Evolutionary conservation across 164 flowering plant species (phyloP).

Genomic region (Vitis riparia): DNA sequence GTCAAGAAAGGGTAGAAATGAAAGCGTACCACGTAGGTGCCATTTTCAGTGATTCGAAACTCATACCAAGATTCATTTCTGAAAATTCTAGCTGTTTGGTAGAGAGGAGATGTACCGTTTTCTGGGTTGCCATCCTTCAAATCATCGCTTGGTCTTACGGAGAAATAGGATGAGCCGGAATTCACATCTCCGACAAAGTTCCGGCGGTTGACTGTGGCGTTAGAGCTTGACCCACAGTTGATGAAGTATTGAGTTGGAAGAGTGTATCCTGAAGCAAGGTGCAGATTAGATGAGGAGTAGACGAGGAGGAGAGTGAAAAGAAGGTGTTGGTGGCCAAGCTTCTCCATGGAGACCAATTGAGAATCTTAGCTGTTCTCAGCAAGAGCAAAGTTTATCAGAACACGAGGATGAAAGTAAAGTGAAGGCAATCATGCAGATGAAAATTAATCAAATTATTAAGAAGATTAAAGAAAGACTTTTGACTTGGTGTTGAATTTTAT

Average conservation of each 20-base stretch:
- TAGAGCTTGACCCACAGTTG: conserved; percentile 13
- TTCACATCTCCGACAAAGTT: conserved; percentile 8
- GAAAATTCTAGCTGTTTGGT: conserved; percentile 13
- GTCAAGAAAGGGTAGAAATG: no score
- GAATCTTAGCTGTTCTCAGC: no score
- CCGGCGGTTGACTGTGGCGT: not conserved
- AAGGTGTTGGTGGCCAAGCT: not conserved
- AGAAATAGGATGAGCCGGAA: not conserved
- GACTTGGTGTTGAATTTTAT: no score
- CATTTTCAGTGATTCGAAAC: not conserved
- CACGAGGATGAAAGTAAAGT: no score
- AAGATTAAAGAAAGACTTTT: no score
- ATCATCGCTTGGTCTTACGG: not conserved
- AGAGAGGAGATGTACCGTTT: not conserved
- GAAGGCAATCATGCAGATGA: no score
- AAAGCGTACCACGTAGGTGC: no score
- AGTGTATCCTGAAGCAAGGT: not conserved
- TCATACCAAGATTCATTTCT: not conserved
- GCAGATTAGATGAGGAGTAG: not conserved
- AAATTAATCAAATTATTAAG: no score
- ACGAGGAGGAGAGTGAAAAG: not conserved
- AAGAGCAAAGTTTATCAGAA: no score
- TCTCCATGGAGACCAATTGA: not conserved
- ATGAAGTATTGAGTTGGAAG: conserved; percentile 11
- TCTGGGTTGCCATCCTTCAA: not conserved